Evolutionary conservation across 768 basidiomycete genomes (phyloP).

Genomic region (Arthromyces matolae): DNA sequence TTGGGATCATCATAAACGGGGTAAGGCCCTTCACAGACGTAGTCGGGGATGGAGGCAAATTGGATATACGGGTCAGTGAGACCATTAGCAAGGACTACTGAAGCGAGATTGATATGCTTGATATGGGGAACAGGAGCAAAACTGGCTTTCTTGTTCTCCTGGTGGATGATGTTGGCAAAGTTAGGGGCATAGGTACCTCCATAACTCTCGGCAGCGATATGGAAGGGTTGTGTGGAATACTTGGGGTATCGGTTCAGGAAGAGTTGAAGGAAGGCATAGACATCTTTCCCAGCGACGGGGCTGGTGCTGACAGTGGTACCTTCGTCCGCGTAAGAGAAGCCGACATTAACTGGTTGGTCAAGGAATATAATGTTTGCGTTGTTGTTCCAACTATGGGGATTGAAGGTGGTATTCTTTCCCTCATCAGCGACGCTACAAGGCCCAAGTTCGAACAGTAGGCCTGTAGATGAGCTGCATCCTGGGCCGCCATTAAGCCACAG

Average conservation of each 20-base stretch:
- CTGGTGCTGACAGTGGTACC: constrained; percentile 73
- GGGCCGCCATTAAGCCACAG: constrained; percentile 90
- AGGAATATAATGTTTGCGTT: constrained; percentile 77
- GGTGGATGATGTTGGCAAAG: constrained; percentile 79
- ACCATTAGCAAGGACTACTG: constrained; percentile 85
- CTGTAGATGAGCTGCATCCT: constrained; percentile 71
- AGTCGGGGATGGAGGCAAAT: constrained; percentile 78
- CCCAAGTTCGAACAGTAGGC: constrained; percentile 89
- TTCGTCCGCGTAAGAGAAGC: constrained; percentile 81
- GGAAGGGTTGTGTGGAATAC: constrained; percentile 68
- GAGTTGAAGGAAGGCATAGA: constrained; percentile 79
- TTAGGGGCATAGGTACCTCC: constrained; percentile 80
- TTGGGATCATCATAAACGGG: constrained; percentile 71
- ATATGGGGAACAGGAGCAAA: constrained; percentile 43
- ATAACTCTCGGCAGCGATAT: constrained; percentile 79
- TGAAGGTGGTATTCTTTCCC: constrained; percentile 66
- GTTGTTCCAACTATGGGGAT: constrained; percentile 84
- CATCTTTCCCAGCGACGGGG: constrained; percentile 86
- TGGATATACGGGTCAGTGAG: constrained; percentile 82
- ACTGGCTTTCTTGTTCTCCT: constrained; percentile 63
- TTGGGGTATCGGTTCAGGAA: constrained; percentile 76
- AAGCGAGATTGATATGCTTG: constrained; percentile 74
- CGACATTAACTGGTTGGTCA: constrained; percentile 83
- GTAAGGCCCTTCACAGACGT: constrained; percentile 78
- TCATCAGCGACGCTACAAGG: constrained; percentile 74